Conservation (phyloP, 768 basidiomycete genomes). For the Antrodiella citrinella region DNA sequence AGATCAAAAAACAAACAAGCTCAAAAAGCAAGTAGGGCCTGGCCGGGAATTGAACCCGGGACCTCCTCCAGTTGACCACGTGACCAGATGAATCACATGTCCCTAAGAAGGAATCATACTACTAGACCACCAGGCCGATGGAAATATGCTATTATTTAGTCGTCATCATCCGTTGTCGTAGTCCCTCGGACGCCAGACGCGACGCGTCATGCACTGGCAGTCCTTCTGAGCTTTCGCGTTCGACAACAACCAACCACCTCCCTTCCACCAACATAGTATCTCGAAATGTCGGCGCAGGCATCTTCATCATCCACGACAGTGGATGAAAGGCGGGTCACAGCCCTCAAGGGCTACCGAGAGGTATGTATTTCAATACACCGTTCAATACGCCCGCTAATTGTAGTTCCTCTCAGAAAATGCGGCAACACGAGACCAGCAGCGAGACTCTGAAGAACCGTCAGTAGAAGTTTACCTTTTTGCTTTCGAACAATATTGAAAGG, state of each 20-base stretch:
- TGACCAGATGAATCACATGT: background rate
- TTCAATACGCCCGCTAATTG: constrained; percentile 12
- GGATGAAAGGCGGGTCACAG: constrained; percentile 66
- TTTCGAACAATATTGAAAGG: background rate
- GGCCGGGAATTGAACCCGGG: constrained; percentile 84
- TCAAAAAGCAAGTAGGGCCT: constrained; percentile 35
- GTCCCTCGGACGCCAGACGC: constrained; percentile 5
- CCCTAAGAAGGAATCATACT: constrained; percentile 48
- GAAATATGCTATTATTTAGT: constrained; percentile 19
- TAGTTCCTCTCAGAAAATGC: constrained; percentile 75
- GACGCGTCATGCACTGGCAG: constrained; percentile 17
- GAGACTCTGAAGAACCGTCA: constrained; percentile 85
- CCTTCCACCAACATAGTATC: no score
- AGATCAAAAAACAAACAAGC: background rate
- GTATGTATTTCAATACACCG: constrained; percentile 28
- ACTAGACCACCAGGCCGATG: constrained; percentile 35
- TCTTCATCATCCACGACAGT: constrained; percentile 36
- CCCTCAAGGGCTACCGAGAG: constrained; percentile 70
- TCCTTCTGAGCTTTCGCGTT: constrained; percentile 7
- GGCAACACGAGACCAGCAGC: constrained; percentile 79
- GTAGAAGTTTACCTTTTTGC: constrained; percentile 20
- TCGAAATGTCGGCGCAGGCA: constrained; percentile 21
- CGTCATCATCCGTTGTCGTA: no score
- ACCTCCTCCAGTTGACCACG: constrained; percentile 53
- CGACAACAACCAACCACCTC: background rate